These are phyloP conservation scores for Baorangia bicolor DNA, from an alignment of 768 basidiomycete genomes.

Conservation along the genomic window DNA sequence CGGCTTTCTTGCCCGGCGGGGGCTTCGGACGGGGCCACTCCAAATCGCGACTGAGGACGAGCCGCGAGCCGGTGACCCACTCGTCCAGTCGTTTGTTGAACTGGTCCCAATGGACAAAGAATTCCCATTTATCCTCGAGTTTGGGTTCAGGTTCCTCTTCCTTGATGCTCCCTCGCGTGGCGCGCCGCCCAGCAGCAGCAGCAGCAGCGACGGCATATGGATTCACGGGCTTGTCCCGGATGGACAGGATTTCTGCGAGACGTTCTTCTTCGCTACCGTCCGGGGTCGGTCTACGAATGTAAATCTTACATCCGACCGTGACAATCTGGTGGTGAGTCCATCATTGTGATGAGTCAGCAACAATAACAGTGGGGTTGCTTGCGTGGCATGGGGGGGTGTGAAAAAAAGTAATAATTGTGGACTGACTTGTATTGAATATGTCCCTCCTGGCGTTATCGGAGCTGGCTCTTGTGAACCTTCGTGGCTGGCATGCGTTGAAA, in stretches of 20 bases:
- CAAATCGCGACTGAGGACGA: conserved; percentile 81
- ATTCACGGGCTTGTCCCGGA: conserved; percentile 80
- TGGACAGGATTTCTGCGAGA: conserved; percentile 93
- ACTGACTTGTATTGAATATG: conserved; percentile 72
- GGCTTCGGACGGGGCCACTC: conserved; percentile 95
- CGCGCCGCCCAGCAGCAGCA: conserved; percentile 33
- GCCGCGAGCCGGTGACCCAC: conserved; percentile 88
- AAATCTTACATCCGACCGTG: conserved; percentile 93
- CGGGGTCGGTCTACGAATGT: conserved; percentile 75
- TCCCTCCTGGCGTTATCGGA: conserved; percentile 69
- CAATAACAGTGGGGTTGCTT: neutral
- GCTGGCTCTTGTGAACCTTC: conserved; percentile 49
- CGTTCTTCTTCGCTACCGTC: conserved; percentile 84
- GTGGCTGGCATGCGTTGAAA: conserved; percentile 32
- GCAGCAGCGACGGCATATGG: conserved; percentile 41
- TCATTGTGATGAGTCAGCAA: conserved; percentile 36
- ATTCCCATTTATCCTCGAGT: conserved; percentile 83
- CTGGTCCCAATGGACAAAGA: conserved; percentile 97
- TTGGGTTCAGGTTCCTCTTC: conserved; percentile 52
- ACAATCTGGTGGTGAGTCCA: conserved; percentile 58
- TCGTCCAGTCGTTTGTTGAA: conserved; percentile 99
- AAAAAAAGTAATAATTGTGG: conserved; percentile 22
- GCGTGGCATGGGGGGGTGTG: conserved; percentile 23
- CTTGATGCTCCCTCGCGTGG: conserved; percentile 38
- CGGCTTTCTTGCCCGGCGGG: conserved; percentile 54